Evolutionary conservation across 768 basidiomycete species (phyloP).

Genomic region (Gloeophyllum trabeum): DNA sequence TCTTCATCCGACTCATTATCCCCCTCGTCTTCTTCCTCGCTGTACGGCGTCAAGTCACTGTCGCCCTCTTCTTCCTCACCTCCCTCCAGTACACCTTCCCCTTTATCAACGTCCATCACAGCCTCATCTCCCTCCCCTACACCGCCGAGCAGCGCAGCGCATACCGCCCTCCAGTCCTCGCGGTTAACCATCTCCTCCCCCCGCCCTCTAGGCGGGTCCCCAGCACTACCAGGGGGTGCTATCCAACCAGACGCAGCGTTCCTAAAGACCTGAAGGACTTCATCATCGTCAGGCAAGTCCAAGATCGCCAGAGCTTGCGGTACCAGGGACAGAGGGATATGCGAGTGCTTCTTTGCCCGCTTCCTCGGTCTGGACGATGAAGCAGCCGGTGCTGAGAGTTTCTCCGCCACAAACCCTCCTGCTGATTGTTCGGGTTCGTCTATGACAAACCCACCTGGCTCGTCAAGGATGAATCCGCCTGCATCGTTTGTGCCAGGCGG

Average conservation of each 20-base stretch:
- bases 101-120: conserved; percentile 6
- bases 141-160: conserved; percentile 46
- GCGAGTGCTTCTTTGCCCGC: neutral
- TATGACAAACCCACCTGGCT: neutral
- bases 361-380: neutral
- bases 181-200: conserved; percentile 33
- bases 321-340: conserved; percentile 45
- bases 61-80: conserved; percentile 1
- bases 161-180: conserved; percentile 75
- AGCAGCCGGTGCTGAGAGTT: neutral
- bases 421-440: neutral
- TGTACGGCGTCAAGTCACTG: conserved; percentile 5
- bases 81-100: conserved; percentile 12
- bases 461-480: neutral
- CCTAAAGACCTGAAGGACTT: conserved; percentile 59
- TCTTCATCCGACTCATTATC: conserved; percentile 16
- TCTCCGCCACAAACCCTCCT: neutral
- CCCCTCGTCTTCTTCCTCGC: conserved; percentile 12
- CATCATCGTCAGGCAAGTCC: conserved; percentile 56
- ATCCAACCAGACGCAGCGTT: conserved; percentile 72
- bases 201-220: conserved; percentile 7
- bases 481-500: neutral
- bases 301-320: conserved; percentile 52
- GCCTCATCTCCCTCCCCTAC: conserved; percentile 26
- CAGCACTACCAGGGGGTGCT: neutral